Base-by-base conservation (phyloP, 768 basidiomycete species). In the Fomitopsis serialis region DNA sequence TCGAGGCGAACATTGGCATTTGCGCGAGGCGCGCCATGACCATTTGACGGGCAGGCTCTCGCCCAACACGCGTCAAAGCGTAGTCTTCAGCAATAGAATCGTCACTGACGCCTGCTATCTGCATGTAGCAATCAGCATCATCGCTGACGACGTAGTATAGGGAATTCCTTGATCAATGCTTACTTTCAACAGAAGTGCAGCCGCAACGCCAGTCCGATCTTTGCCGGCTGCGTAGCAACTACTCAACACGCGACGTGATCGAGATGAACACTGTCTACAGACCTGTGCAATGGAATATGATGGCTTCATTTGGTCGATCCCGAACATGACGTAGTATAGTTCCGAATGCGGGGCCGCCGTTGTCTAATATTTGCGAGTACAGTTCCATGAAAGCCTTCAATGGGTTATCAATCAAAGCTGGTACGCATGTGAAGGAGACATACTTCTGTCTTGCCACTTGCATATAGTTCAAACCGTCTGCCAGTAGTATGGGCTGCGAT, bases 371-470 rank as follows among this genome's bases (percentile, higher is more conserved):
- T 71, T 91, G 87, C 42, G 84, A 80, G 61, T 92, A 92, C 9
- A 89, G 69, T 58, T 84, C 81, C 78, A 89, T 84, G 63, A 91
- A 90, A 13, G 87, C 84, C 89, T 92, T 54, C 2, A n/a, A 49
- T 23, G 8, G 57, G 29, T 42, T 37, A 8, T 36, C 35, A 40
- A 25, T 8, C 4, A n/a, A 9, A 11, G 37, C 25, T 22, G 17
- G 19, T 21, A 69, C 58, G 84, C 81, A 78, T 87, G 89, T 53
- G 2, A 21, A 45, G 2, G 13, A n/a, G 21, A 51, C 58, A 45
- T 60, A 84, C 89, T 76, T 92, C 89, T 21, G 80, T 88, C 65
- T 87, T 89, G 11, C 85, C 89, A 60, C 82, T 86, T 24, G 89
- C 85, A 54, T 92, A 92, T 19, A 91, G 67, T 57, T 84, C 79